A percentile compares a stretch with the other conserved stretches of the same genome.
These are phyloP conservation scores for Trametes versicolor DNA, from an alignment of 1,284 basidiomycete genomes.

Conservation along the genomic window DNA sequence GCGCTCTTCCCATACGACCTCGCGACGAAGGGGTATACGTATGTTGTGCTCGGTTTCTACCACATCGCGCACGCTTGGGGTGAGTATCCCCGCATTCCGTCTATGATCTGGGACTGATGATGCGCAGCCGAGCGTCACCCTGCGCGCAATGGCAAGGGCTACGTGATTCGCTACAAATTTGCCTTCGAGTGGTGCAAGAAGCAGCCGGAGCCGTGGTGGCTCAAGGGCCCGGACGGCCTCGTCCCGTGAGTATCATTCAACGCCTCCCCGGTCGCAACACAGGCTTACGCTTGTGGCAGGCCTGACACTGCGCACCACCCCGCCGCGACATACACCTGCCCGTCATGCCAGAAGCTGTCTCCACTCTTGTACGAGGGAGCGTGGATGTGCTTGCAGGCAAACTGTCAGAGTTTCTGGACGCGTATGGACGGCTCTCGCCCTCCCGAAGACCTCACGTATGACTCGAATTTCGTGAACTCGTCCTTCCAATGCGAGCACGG, in stretches of 20 bases:
- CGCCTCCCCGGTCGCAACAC: background rate
- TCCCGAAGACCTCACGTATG: conserved; percentile 54
- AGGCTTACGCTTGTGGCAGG: background rate
- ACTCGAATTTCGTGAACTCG: conserved; percentile 55
- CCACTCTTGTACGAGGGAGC: conserved; percentile 62
- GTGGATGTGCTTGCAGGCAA: conserved; percentile 71
- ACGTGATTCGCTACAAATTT: conserved; percentile 78
- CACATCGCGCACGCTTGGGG: conserved; percentile 78
- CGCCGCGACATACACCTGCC: conserved; percentile 20
- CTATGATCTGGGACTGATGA: background rate
- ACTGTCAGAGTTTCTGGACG: conserved; percentile 66
- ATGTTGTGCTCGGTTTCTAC: conserved; percentile 79
- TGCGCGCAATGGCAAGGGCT: conserved; percentile 53
- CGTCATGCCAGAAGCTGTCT: conserved; percentile 43
- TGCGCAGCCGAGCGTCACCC: conserved; percentile 69
- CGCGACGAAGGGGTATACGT: conserved; percentile 54
- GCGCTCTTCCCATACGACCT: conserved; percentile 76
- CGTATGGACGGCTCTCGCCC: conserved; percentile 40
- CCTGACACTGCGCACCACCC: background rate
- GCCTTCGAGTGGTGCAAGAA: conserved; percentile 81
- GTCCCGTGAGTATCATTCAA: conserved; percentile 1
- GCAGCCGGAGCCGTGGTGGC: conserved; percentile 73
- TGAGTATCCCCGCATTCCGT: conserved; percentile 46
- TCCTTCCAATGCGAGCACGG: conserved; percentile 33
- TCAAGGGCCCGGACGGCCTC: conserved; percentile 5